Evolutionary conservation across 805 yeast genomes (phyloP).

Genomic region (Sporopachydermia quercuum): DNA sequence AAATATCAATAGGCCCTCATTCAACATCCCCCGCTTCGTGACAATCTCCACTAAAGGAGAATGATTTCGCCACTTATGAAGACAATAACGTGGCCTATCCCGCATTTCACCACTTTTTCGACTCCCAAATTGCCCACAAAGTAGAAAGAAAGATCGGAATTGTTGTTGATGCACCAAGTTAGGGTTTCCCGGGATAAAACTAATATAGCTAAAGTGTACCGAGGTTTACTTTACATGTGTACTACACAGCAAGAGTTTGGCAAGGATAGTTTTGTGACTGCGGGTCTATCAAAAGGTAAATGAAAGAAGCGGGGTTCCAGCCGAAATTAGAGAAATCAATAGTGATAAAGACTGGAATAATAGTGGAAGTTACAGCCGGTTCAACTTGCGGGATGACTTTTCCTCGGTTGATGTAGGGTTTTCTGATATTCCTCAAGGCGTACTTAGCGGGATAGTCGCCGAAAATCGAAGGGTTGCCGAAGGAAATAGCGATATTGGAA

Average conservation of each 20-base stretch:
- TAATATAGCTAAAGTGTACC: neutral
- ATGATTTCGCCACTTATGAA: constrained; percentile 53
- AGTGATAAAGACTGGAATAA: neutral
- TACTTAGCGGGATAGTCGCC: no score
- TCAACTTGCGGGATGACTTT: no score
- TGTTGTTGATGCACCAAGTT: neutral
- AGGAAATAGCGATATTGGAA: no score
- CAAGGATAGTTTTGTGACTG: neutral
- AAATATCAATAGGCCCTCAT: no score
- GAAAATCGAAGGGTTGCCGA: no score
- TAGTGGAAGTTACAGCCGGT: no score
- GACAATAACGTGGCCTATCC: constrained; percentile 21
- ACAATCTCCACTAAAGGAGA: constrained; percentile 57
- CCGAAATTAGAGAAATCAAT: neutral
- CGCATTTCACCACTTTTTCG: constrained; percentile 5
- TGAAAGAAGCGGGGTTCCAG: neutral
- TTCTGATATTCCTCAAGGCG: no score
- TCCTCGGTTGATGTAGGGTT: no score
- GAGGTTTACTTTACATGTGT: neutral
- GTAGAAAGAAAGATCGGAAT: constrained; percentile 1
- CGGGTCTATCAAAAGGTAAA: no score
- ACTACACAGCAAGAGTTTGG: neutral
- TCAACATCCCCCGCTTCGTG: constrained; percentile 10
- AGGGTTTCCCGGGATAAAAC: neutral
- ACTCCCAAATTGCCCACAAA: constrained; percentile 3